Base-by-base conservation (phyloP, 495 filamentous ascomycete genomes). In the Hypomontagnella submonticulosa region DNA sequence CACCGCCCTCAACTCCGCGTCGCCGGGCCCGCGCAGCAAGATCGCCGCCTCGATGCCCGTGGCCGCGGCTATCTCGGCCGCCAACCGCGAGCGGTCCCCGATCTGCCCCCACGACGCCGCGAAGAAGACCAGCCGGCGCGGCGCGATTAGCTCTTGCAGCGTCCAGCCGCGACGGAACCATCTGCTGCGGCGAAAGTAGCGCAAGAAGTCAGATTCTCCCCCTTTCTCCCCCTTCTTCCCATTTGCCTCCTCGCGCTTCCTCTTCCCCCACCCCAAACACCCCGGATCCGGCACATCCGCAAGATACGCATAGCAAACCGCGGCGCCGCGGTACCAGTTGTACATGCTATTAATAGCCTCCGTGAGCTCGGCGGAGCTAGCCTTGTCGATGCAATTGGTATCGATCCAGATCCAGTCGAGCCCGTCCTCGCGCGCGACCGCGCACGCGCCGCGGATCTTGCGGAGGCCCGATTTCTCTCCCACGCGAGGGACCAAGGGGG, bases 161-260 rank as follows among this genome's bases (percentile, higher is more conserved):
- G 77, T 80, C 75, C 75, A 81, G 0, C 79, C 77, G 4, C 79
- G 58, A 15, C 33, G 16, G 16, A 78, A 77, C 79, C 79, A 81
- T 7, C 63, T 66, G 55, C 72, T 70, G 10, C 12, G 1, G 4
- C 57, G 49, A 20, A 66, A 59, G 13, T 27, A 27, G 13, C n/a
- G n/a, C n/a, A n/a, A n/a, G n/a, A n/a, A n/a, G 42, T 36, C 13
- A 36, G 5, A 52, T 30, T 15, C 37, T 16, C 23, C 6, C 23
- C 23, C 23, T 27, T 27, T 27, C 23, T 6, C 23, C 6, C 23
- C 6, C 23, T 27, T 27, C 23, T 27, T 27, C 23, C 23, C 23
- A 2, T 27, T 27, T 27, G 2, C 23, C 23, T 27, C 23, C 2
- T 27, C 23, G 3, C 23, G 23, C 23, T 27, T 27, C 23, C 23